These are phyloP conservation scores for Periconia digitata DNA, from an alignment of 2,329 filamentous ascomycete genomes.

Conservation along the genomic window DNA sequence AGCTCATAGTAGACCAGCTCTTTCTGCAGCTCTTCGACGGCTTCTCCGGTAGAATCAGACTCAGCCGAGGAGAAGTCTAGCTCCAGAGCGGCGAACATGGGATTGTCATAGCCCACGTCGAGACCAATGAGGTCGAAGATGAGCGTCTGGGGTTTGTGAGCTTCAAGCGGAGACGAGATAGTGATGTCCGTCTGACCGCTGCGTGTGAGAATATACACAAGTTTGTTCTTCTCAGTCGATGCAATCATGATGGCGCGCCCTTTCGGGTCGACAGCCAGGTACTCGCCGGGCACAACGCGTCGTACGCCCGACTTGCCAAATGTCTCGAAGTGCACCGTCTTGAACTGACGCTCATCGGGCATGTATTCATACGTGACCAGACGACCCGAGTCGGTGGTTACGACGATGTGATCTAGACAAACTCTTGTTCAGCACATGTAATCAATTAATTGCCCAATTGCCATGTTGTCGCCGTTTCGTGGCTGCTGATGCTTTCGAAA, in stretches of 20 bases:
- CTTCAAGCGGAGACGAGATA: conserved; percentile 95
- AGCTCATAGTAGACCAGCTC: conserved; percentile 96
- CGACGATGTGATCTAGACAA: conserved; percentile 83
- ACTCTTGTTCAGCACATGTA: conserved; percentile 12
- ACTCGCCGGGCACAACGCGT: conserved; percentile 92
- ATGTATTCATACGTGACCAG: conserved; percentile 94
- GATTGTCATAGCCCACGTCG: conserved; percentile 96
- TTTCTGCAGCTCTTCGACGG: conserved; percentile 80
- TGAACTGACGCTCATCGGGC: conserved; percentile 82
- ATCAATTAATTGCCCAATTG: conserved; percentile 34
- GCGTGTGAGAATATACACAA: conserved; percentile 96
- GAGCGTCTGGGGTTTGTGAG: conserved; percentile 87
- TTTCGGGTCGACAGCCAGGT: conserved; percentile 92
- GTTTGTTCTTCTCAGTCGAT: conserved; percentile 97
- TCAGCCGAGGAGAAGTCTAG: conserved; percentile 91
- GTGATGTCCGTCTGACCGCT: conserved; percentile 93
- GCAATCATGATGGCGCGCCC: conserved; percentile 93
- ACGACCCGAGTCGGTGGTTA: conserved; percentile 92
- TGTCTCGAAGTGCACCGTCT: conserved; percentile 89
- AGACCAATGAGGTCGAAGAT: conserved; percentile 86
- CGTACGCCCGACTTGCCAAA: conserved; percentile 97
- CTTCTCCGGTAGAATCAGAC: conserved; percentile 83
- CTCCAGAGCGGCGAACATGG: conserved; percentile 92
- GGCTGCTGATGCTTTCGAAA: conserved; percentile 42
- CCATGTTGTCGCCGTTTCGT: conserved; percentile 22